These are phyloP conservation scores for Lasiosphaeria hispida DNA, from an alignment of 495 filamentous ascomycete species.

Conservation along the genomic window DNA sequence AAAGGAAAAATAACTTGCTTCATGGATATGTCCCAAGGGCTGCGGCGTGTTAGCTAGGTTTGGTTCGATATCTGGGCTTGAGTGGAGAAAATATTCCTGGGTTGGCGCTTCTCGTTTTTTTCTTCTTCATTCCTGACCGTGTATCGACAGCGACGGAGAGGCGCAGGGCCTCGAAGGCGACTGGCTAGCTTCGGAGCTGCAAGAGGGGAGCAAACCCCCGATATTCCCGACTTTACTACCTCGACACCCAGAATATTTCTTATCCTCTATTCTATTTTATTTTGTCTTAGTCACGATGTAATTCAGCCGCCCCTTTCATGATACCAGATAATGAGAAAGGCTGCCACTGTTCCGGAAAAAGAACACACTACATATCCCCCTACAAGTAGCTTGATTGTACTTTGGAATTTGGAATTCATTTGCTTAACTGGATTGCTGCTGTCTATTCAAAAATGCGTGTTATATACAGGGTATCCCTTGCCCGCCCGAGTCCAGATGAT, in stretches of 20 bases:
- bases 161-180: conserved; percentile 6
- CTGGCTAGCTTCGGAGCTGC: not conserved
- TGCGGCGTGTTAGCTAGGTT: conserved; percentile 6
- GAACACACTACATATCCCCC: not conserved
- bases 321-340: conserved; percentile 47
- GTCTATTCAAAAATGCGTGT: not conserved
- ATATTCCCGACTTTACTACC: conserved; percentile 3
- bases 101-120: conserved; percentile 13
- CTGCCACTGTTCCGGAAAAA: conserved; percentile 21
- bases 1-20: conserved; percentile 9
- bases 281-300: conserved; percentile 45
- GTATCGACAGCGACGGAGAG: conserved; percentile 15
- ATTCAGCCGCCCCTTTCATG: conserved; percentile 42
- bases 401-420: not conserved
- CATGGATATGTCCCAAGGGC: conserved; percentile 20
- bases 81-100: conserved; percentile 1
- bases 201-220: not conserved
- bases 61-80: conserved; percentile 1
- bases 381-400: not conserved
- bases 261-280: conserved; percentile 23
- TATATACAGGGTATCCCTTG: not conserved
- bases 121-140: conserved; percentile 2
- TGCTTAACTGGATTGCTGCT: not conserved
- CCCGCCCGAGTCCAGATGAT: not conserved
- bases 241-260: conserved; percentile 17